phyloP scores from a whole-genome alignment of 768 basidiomycete genomes.

The Steccherinum ochraceum region DNA sequence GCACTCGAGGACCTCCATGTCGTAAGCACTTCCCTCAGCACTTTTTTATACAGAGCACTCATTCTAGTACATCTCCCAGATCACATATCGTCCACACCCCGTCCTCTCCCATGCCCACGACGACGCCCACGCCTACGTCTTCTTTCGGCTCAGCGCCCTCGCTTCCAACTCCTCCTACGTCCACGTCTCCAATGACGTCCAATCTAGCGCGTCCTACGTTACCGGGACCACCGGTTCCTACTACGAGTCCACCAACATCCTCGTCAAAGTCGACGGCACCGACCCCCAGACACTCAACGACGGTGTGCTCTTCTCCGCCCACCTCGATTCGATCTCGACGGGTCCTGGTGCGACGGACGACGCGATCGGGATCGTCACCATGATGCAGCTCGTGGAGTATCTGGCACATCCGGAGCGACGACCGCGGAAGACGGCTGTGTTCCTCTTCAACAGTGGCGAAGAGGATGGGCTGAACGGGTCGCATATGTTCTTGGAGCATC shows the following conservation, averaged over 20 bases:
- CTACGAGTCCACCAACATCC: constrained; percentile 62
- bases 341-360: constrained; percentile 74
- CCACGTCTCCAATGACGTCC: constrained; percentile 43
- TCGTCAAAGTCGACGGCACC: constrained; percentile 57
- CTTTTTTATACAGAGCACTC: constrained; percentile 3
- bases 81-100: constrained; percentile 67
- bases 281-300: constrained; percentile 28
- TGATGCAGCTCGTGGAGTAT: constrained; percentile 55
- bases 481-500: constrained; percentile 58
- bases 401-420: constrained; percentile 31
- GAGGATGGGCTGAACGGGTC: constrained; percentile 75
- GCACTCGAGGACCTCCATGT: constrained; percentile 55
- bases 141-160: constrained; percentile 44
- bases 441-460: constrained; percentile 85
- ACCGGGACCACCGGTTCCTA: constrained; percentile 28
- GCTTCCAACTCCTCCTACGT: constrained; percentile 39
- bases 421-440: constrained; percentile 57
- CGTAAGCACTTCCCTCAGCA: too few relatives aligned
- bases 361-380: constrained; percentile 63
- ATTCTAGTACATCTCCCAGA: constrained; percentile 28
- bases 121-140: constrained; percentile 51
- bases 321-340: constrained; percentile 77
- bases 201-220: constrained; percentile 42
- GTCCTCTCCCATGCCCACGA: constrained; percentile 78
- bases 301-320: constrained; percentile 70